A percentile compares a stretch with the other conserved stretches of the same genome.
Evolutionary conservation across 257 asterid species (phyloP).

Genomic region (Sherardia arvensis): DNA sequence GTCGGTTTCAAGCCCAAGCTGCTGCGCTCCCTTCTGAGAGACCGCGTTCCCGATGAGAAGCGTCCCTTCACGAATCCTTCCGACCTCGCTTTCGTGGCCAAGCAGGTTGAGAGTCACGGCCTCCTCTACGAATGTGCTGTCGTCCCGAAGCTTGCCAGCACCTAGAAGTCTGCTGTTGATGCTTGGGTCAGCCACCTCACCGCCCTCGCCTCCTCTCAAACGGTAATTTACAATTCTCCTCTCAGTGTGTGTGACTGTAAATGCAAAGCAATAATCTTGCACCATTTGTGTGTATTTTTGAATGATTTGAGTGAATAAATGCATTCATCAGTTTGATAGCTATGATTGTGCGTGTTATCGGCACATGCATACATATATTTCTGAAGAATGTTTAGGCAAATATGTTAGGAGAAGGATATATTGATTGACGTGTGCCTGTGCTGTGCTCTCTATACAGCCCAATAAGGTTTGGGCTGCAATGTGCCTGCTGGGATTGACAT

Average conservation of each 20-base stretch:
- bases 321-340: too few relatives aligned
- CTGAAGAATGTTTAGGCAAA: too few relatives aligned
- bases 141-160: constrained; percentile 30
- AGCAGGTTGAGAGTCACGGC: constrained; percentile 41
- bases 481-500: constrained; percentile 83
- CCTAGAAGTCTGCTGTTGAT: constrained; percentile 69
- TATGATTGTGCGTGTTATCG: too few relatives aligned
- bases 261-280: too few relatives aligned
- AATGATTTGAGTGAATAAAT: too few relatives aligned
- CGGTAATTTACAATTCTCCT: constrained; percentile 28
- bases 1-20: constrained; percentile 48
- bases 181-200: constrained; percentile 67
- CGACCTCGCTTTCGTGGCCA: constrained; percentile 53
- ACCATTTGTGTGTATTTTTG: too few relatives aligned
- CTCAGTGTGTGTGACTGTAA: neutral
- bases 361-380: too few relatives aligned
- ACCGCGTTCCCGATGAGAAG: constrained; percentile 63
- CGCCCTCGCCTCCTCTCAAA: constrained; percentile 40
- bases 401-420: too few relatives aligned
- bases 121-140: constrained; percentile 46
- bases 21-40: constrained; percentile 55
- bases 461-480: constrained; percentile 86
- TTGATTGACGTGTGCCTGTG: constrained; percentile 12
- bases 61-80: constrained; percentile 52
- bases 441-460: constrained; percentile 53